phyloP scores from a whole-genome alignment of 176 grass and related monocot genomes.

The Dactylis glomerata region DNA sequence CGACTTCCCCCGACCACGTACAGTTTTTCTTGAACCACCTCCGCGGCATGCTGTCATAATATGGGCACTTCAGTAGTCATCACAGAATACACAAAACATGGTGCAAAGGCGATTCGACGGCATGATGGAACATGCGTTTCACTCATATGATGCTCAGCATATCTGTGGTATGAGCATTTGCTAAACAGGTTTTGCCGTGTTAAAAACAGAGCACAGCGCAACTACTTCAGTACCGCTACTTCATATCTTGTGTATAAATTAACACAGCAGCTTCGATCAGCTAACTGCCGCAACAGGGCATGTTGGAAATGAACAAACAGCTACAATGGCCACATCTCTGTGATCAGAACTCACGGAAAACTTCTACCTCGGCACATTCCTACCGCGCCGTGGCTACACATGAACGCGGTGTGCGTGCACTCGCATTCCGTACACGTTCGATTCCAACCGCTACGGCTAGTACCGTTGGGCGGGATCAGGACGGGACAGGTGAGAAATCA shows the following conservation, averaged over 20 bases:
- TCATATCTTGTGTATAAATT: not conserved
- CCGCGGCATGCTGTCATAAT: conserved; percentile 71
- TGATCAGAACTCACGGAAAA: not conserved
- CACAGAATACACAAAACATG: not conserved
- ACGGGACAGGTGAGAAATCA: not conserved
- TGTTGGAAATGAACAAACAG: not conserved
- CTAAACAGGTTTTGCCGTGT: not conserved
- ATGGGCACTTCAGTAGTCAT: not conserved
- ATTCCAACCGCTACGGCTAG: not conserved
- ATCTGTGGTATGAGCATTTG: not conserved
- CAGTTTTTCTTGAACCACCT: conserved; percentile 69
- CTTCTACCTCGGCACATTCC: not conserved
- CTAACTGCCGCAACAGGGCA: not conserved
- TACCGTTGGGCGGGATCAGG: not conserved
- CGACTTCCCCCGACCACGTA: conserved; percentile 86
- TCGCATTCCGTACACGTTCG: not conserved
- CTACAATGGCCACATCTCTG: not conserved
- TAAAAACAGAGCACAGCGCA: not conserved
- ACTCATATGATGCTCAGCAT: not conserved
- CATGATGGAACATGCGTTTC: not conserved
- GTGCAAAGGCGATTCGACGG: not conserved
- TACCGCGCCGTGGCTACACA: not conserved
- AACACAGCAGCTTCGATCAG: not conserved
- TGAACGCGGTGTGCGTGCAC: too few species aligned
- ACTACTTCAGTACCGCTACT: too few species aligned